These are phyloP conservation scores for Aspergillus sp. DNA, from an alignment of 2,329 filamentous ascomycete genomes.

Conservation along the genomic window DNA sequence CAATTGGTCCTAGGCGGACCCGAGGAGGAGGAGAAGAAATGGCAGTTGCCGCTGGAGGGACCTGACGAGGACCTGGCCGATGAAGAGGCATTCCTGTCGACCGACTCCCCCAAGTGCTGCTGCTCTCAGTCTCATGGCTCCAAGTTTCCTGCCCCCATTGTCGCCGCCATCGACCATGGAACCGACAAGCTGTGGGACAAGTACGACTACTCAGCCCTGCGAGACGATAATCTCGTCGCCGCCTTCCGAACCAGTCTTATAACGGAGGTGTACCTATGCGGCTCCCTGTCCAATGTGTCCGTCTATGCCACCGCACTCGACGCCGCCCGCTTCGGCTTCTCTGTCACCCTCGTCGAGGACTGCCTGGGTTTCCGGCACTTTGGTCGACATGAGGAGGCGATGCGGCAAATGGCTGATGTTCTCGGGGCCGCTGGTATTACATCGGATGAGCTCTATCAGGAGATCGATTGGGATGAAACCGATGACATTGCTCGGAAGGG, in stretches of 20 bases:
- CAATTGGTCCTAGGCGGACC: constrained; percentile 35
- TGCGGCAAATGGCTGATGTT: constrained; percentile 61
- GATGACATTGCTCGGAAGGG: constrained; percentile 25
- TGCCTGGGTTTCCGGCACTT: constrained; percentile 73
- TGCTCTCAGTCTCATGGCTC: constrained; percentile 34
- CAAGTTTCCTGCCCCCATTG: constrained; percentile 42
- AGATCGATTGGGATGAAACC: constrained; percentile 34
- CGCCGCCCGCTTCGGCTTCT: constrained; percentile 75
- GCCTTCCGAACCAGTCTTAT: constrained; percentile 76
- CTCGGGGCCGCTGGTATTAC: constrained; percentile 62
- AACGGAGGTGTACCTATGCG: constrained; percentile 82
- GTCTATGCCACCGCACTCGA: constrained; percentile 88
- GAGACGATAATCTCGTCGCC: constrained; percentile 61
- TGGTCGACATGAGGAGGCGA: constrained; percentile 58
- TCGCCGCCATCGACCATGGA: constrained; percentile 41
- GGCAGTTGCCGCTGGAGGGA: constrained; percentile 2
- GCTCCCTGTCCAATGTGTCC: constrained; percentile 75
- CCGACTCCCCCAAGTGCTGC: constrained; percentile 28
- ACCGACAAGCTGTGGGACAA: constrained; percentile 54
- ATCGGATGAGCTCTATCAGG: constrained; percentile 50
- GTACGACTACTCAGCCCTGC: constrained; percentile 80
- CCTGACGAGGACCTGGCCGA: constrained; percentile 19
- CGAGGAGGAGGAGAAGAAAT: constrained; percentile 14
- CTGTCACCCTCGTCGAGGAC: constrained; percentile 79
- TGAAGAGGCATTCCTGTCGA: constrained; percentile 35